Evolutionary conservation across 345 rosid species (phyloP), one percentile per base, ranked within the genome.

Genomic region (Erysimum cheiranthoides): DNA sequence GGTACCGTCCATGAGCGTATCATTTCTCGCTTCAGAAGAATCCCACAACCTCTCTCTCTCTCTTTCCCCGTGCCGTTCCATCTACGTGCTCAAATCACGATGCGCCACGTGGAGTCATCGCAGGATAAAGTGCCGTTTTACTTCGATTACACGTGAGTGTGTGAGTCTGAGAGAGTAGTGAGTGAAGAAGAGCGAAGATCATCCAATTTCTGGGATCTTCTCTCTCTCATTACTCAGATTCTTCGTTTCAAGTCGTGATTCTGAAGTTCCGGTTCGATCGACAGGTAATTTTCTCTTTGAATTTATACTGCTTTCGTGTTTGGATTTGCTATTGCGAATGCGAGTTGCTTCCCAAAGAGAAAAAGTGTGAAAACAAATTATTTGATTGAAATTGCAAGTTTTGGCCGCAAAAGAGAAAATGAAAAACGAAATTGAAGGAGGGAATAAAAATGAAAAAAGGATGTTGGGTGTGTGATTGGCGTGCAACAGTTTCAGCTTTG

Each of bases 81-180:
- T 11, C 52, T 3, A 66, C 82, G 82, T 73, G 88, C 78, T 38
- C 82, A 31, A 63, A 69, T 68, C 32, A 64, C 10, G n/a, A 16
- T 0, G 10, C 10, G 35, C 70, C 88, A 75, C 87, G 88, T 31
- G 82, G n/a, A 62, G 0, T 3, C 0, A 68, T 42, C 51, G 45
- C 18, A 6, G 47, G 81, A 83, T 75, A 80, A 82, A 84, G 79
- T 81, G 78, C 78, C 81, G 13, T 17, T 52, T 61, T 10, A 36
- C 77, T 79, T 73, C 53, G 31, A 56, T 38, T 36, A 36, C 79
- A 72, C 71, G 58, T 78, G 81, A 66, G 77, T 28, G 54, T 31
- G n/a, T 14, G 42, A 14, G 45, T n/a, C n/a, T 5, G 66, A n/a
- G 25, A 3, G 62, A 36, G 34, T 6, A 67, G 36, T 16, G 51